Base-by-base conservation (phyloP, 345 rosid species). In the Moricandia moricandioides region DNA sequence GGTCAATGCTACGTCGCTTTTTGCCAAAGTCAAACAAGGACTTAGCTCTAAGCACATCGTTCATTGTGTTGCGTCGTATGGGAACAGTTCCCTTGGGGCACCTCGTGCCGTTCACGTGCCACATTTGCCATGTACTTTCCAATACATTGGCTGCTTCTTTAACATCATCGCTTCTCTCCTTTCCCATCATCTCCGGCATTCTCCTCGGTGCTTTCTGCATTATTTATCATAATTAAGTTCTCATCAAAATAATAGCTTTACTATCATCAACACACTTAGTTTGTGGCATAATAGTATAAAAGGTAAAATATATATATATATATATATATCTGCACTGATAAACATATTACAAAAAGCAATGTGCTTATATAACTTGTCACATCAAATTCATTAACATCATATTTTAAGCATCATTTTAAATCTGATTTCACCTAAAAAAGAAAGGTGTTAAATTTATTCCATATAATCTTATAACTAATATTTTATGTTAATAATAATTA, bases 51-150 rank as follows among this genome's bases (percentile, higher is more conserved):
- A 92, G 72, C 17, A 92, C 95, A 74, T 96, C 99, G 14, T 85
- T 74, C 74, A 79, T 8, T 65, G 86, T 65, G 77, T 89, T 92
- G 69, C 97, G 92, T 71, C 99, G 92, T 60, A 92, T 85, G 16
- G 99, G 98, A 71, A 96, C 86, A 0, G 92, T 91, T 0, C 96
- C 98, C 61, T 85, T 91, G 0, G 99, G 97, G 37, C 99, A 96
- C 76, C 88, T 72, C 75, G 91, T 89, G 73, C 97, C 97, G 62
- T 89, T 92, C 57, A 60, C 65, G 73, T 92, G 98, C 99, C 99
- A 96, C 82, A 84, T 71, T 86, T 96, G 99, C 85, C 90, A 86
- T 51, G 89, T 83, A 72, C 81, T 85, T 31, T 79, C 68, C 59
- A 43, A 18, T 54, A 43, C 61, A 63, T 45, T 82, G 17, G 64